Conservation (phyloP, 306 rosid genomes). For the Alnus glutinosa region DNA sequence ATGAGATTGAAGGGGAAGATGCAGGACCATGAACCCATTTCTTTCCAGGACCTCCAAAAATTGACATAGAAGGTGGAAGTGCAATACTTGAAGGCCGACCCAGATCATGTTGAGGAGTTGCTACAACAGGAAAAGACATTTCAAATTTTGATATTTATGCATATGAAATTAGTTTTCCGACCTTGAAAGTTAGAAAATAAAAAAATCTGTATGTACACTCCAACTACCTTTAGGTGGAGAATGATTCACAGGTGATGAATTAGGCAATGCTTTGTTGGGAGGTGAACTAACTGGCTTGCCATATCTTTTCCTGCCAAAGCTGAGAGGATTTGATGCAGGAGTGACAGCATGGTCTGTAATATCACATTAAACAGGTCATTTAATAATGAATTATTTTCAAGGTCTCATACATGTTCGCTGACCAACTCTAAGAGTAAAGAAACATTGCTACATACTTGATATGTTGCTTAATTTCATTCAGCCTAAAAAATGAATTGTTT, state of each 20-base stretch:
- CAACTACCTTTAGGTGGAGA: slow-evolving; percentile 30
- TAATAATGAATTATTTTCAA: slow-evolving; percentile 7
- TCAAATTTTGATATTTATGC: slow-evolving; percentile 2
- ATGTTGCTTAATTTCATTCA: neutral
- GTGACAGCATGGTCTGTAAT: slow-evolving; percentile 30
- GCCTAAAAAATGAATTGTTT: neutral
- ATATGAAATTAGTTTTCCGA: slow-evolving; percentile 1
- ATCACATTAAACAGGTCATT: slow-evolving; percentile 6
- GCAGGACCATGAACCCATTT: slow-evolving; percentile 43
- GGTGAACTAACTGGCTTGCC: slow-evolving; percentile 18
- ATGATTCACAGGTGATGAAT: slow-evolving; percentile 4
- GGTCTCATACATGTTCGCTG: neutral
- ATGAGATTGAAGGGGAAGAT: slow-evolving; percentile 47
- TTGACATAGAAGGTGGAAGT: slow-evolving; percentile 62
- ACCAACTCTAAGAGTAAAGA: neutral
- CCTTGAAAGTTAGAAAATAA: slow-evolving; percentile 1
- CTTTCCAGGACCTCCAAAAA: slow-evolving; percentile 38
- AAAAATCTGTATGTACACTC: neutral
- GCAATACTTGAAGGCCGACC: slow-evolving; percentile 49
- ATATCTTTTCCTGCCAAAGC: slow-evolving; percentile 33
- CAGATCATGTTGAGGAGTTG: slow-evolving; percentile 32
- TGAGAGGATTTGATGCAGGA: slow-evolving; percentile 29
- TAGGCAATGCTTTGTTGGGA: slow-evolving; percentile 19
- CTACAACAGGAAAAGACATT: slow-evolving; percentile 36
- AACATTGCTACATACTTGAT: neutral